Base-by-base conservation (phyloP, 495 filamentous ascomycete species). In the Apiosordaria backusii region DNA sequence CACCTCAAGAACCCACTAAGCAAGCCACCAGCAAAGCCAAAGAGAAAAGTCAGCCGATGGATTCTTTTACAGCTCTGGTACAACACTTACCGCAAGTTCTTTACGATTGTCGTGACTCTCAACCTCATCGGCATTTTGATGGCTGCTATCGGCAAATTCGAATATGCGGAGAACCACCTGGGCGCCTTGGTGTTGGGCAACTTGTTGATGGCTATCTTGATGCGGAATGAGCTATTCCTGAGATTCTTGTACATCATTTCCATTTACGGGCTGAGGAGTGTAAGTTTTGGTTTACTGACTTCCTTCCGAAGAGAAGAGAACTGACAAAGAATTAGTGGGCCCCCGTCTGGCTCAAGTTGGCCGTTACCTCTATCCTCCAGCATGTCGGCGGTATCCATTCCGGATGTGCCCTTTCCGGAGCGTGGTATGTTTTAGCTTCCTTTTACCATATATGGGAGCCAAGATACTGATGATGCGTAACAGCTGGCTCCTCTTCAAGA, bases 51-150 rank as follows among this genome's bases (percentile, higher is more conserved):
- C 35, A 77, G 70, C 65, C 68, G 73, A 65, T 78, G 75, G 75
- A 75, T 79, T 29, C 70, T 77, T 7, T 76, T 80, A 64, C 57
- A 68, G n/a, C 72, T 81, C 54, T 81, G 79, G 79, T 80, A 78
- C 78, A 81, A 80, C 73, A 80, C 79, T 40, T 81, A 81, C 65
- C 73, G 76, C 22, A 81, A 80, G 72, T 78, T 81, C 67, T 81
- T 81, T 72, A 78, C 71, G 24, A 76, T 81, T 55, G 75, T 80
- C 35, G 76, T 72, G 0, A 27, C 70, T 57, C 70, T 80, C 65
- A 81, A 81, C 70, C 50, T 77, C 59, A 65, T 66, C 24, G 79
- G 79, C 19, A 78, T 81, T 57, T 65, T 79, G 66, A 53, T 81
- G 68, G 75, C 77, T 1, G 71, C 72, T 21, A 62, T 76, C 1